phyloP scores from a whole-genome alignment of 331 rosid genomes.

The Phaseolus coccineus region DNA sequence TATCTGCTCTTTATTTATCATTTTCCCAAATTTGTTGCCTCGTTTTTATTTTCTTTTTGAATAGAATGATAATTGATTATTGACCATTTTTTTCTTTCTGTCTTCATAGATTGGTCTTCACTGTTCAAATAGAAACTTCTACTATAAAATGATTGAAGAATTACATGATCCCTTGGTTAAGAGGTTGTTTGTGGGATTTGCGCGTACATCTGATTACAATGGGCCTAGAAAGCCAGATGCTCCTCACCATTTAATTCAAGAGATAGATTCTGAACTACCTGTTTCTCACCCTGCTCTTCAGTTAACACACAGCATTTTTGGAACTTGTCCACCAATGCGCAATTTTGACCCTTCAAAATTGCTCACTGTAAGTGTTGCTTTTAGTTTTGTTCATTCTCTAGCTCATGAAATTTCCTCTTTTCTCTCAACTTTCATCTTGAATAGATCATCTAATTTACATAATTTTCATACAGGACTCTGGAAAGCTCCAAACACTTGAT shows the following conservation, averaged over 20 bases:
- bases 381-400: slow-evolving; percentile 18
- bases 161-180: slow-evolving; percentile 90
- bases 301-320: slow-evolving; percentile 87
- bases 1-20: slow-evolving; percentile 4
- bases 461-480: slow-evolving; percentile 80
- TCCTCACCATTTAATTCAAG: slow-evolving; percentile 88
- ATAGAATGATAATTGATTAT: slow-evolving; percentile 19
- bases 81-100: slow-evolving; percentile 34
- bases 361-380: slow-evolving; percentile 77
- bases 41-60: not conserved
- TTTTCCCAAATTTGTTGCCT: not conserved
- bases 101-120: slow-evolving; percentile 69
- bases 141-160: slow-evolving; percentile 82
- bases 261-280: slow-evolving; percentile 82
- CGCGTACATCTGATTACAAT: slow-evolving; percentile 88
- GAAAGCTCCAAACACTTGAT: slow-evolving; percentile 99
- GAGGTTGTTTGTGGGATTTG: slow-evolving; percentile 90
- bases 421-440: slow-evolving; percentile 25
- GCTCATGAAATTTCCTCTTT: slow-evolving; percentile 1
- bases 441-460: slow-evolving; percentile 33
- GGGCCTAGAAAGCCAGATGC: slow-evolving; percentile 86
- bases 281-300: slow-evolving; percentile 87
- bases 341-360: slow-evolving; percentile 98
- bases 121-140: slow-evolving; percentile 86
- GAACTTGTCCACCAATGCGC: slow-evolving; percentile 91